Evolutionary conservation across 768 basidiomycete genomes (phyloP), one percentile per base, ranked within the genome.

Genomic region (Dentipellis sp.): DNA sequence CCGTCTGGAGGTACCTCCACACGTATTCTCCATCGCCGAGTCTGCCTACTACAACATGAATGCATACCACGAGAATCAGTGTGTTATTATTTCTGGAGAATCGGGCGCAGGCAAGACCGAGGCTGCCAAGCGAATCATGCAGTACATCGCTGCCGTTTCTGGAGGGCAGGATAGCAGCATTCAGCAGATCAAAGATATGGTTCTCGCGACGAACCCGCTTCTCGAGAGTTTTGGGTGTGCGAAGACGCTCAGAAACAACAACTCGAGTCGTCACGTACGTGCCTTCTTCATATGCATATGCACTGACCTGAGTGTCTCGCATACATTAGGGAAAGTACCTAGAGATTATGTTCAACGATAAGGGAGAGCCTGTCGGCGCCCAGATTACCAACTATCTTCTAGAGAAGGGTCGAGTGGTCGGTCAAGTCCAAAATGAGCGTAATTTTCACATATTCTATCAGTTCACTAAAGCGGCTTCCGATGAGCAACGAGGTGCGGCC

Each of bases 381-480:
- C 92, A 97, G 66, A 98, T 99, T 60, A 98, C 97, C 7, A 99
- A 98, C 69, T 99, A 99, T 67, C 80, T 99, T 10, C 74, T 99
- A 58, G 97, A 99, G 72, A 99, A 99, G 72, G 91, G 92, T 19
- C 83, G 94, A 58, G 92, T 98, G 11, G 94, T 97, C 10, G 94
- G 94, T 36, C 97, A 99, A 67, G 90, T 98, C 54, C 87, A 91
- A 68, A 88, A 90, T 62, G 97, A 99, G 71, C 84, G 97, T 58
- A 91, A 97, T 69, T 98, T 98, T 71, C 97, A 99, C 66, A 94
- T 99, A 58, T 98, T 99, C 76, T 99, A 98, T 70, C 97, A 99
- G 67, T 97, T 98, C 70, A 97, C 97, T 23, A 99, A 97, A 68
- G 93, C 85, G 5, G 95, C 97, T 4, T 83, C 88, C 7, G 78